These are phyloP conservation scores for Paulownia fortunei DNA, from an alignment of 257 asterid species.

Conservation along the genomic window DNA sequence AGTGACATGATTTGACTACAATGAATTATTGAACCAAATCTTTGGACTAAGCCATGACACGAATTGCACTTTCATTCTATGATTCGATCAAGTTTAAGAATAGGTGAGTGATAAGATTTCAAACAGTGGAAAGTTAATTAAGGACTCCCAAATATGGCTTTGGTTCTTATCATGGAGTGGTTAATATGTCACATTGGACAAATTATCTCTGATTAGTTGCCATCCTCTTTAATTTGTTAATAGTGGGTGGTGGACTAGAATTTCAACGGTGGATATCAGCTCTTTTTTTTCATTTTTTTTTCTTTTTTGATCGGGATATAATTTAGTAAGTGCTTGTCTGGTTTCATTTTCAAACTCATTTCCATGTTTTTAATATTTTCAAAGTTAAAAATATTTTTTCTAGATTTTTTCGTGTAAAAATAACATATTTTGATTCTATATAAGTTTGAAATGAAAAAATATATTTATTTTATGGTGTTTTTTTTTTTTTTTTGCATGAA, in stretches of 20 bases:
- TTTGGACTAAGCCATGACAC: not conserved
- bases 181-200: slow-evolving; percentile 9
- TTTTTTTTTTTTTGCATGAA: too few species aligned
- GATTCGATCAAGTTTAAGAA: not conserved
- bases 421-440: too few species aligned
- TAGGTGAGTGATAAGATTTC: not conserved
- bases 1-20: not conserved
- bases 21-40: not conserved
- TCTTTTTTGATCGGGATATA: not conserved
- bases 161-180: slow-evolving; percentile 24
- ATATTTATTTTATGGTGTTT: too few species aligned
- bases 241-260: not conserved
- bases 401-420: too few species aligned
- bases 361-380: too few species aligned
- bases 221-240: not conserved
- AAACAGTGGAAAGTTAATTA: not conserved
- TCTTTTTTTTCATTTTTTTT: not conserved
- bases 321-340: too few species aligned
- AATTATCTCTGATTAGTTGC: not conserved
- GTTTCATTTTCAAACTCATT: too few species aligned
- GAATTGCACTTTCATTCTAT: too few species aligned
- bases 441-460: too few species aligned
- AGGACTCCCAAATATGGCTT: not conserved
- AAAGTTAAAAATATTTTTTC: too few species aligned
- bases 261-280: too few species aligned